Evolutionary conservation across 495 filamentous ascomycete genomes (phyloP).

Genomic region (Jackrogersella multiformis): DNA sequence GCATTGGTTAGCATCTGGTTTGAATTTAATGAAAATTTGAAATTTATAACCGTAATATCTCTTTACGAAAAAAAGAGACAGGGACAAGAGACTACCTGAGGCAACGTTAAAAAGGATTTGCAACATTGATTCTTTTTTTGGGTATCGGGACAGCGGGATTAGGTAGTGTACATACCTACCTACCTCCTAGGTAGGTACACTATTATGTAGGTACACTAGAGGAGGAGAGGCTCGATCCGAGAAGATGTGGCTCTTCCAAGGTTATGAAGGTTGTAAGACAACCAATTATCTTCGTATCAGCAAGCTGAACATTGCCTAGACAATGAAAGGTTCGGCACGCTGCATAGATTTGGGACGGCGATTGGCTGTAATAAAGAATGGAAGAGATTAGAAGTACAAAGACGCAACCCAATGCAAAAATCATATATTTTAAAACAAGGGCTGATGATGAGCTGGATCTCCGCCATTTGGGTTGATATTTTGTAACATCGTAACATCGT

Average conservation of each 20-base stretch:
- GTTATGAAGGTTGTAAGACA: slow-evolving; percentile 11
- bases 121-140: neutral
- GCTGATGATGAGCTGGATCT: slow-evolving; percentile 33
- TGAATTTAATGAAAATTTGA: slow-evolving; percentile 11
- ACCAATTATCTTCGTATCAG: slow-evolving; percentile 31
- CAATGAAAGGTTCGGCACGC: slow-evolving; percentile 35
- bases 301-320: slow-evolving; percentile 24
- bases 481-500: too few species aligned
- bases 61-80: slow-evolving; percentile 20
- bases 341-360: slow-evolving; percentile 26
- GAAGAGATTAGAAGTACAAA: slow-evolving; percentile 27
- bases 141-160: slow-evolving; percentile 14
- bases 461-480: slow-evolving; percentile 17
- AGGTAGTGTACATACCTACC: too few species aligned
- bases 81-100: neutral
- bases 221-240: neutral
- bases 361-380: slow-evolving; percentile 24
- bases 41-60: slow-evolving; percentile 2
- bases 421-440: slow-evolving; percentile 36
- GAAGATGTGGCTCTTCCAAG: slow-evolving; percentile 16
- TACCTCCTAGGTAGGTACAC: too few species aligned
- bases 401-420: slow-evolving; percentile 15
- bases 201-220: too few species aligned
- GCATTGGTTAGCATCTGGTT: slow-evolving; percentile 15
- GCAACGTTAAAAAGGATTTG: slow-evolving; percentile 11